Percentiles rank a stretch among this genome's conserved stretches.
Conservation (phyloP, 179 eudicot genomes). For the Spinacia oleracea region DNA sequence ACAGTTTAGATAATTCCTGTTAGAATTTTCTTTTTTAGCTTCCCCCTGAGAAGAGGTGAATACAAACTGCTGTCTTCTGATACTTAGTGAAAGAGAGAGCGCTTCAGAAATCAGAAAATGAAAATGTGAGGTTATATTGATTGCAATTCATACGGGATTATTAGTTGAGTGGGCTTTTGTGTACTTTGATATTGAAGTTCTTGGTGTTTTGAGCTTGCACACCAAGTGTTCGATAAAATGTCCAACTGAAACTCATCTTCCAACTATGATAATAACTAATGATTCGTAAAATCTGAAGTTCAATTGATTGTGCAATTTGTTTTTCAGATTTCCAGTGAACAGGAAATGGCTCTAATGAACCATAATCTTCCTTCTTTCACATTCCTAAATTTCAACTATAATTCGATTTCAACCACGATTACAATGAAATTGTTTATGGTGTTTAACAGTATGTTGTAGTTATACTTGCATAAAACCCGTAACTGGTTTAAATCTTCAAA, state of each 20-base stretch:
- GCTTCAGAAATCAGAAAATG: neutral
- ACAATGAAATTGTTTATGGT: too few species aligned
- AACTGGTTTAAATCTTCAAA: too few species aligned
- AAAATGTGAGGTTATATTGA: neutral
- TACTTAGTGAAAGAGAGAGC: neutral
- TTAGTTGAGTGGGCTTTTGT: neutral
- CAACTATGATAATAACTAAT: too few species aligned
- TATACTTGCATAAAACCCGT: too few species aligned
- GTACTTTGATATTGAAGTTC: neutral
- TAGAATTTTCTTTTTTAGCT: too few species aligned
- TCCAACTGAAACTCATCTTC: conserved; percentile 7
- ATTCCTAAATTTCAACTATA: conserved; percentile 1
- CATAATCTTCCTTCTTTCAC: conserved; percentile 14
- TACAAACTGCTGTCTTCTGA: too few species aligned
- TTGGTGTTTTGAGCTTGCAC: conserved; percentile 8
- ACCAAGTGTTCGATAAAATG: conserved; percentile 33
- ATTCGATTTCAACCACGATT: too few species aligned
- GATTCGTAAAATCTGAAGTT: neutral
- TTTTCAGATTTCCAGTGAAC: neutral
- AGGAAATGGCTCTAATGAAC: conserved; percentile 19
- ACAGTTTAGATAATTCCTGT: too few species aligned
- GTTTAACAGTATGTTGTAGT: too few species aligned
- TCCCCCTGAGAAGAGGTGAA: too few species aligned
- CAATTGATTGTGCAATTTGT: neutral
- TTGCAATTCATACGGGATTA: neutral